Percentiles rank a stretch among this genome's conserved stretches.
Evolutionary conservation across 768 basidiomycete species (phyloP).

Genomic region (Termitomyces sp.): DNA sequence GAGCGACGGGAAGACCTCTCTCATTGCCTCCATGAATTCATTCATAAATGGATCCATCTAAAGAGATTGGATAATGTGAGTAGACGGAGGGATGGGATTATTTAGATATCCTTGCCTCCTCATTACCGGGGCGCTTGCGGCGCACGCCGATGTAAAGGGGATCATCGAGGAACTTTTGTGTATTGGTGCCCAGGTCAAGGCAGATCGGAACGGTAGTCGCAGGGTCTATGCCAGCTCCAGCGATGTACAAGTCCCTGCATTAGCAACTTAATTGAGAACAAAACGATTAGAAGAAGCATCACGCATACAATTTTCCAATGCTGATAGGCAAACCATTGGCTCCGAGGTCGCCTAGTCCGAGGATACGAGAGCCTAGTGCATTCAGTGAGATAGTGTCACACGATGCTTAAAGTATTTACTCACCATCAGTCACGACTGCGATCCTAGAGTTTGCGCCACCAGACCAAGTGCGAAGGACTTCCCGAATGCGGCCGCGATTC

Average conservation of each 20-base stretch:
- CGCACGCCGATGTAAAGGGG: constrained; percentile 73
- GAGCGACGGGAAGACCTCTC: constrained; percentile 56
- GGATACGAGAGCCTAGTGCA: constrained; percentile 54
- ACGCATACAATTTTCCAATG: constrained; percentile 64
- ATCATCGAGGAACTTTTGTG: constrained; percentile 56
- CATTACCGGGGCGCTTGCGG: constrained; percentile 39
- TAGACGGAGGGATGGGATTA: not conserved
- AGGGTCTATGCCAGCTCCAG: constrained; percentile 61
- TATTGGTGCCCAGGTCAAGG: constrained; percentile 76
- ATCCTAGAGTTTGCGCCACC: constrained; percentile 44
- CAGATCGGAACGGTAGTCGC: constrained; percentile 56
- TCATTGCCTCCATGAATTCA: constrained; percentile 68
- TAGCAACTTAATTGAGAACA: not conserved
- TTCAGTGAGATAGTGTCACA: not conserved
- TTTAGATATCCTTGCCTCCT: constrained; percentile 28
- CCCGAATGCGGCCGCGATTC: constrained; percentile 58
- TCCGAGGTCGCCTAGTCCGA: constrained; percentile 55
- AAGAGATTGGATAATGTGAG: not conserved
- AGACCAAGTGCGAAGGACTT: constrained; percentile 51
- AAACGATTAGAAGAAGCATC: not conserved
- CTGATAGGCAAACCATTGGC: constrained; percentile 54
- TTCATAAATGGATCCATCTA: constrained; percentile 74
- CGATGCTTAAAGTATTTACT: constrained; percentile 15
- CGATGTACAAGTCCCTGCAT: constrained; percentile 60
- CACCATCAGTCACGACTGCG: constrained; percentile 74